These are phyloP conservation scores for Pelargonium fulgidum DNA, from an alignment of 441 rosid species.

Conservation along the genomic window DNA sequence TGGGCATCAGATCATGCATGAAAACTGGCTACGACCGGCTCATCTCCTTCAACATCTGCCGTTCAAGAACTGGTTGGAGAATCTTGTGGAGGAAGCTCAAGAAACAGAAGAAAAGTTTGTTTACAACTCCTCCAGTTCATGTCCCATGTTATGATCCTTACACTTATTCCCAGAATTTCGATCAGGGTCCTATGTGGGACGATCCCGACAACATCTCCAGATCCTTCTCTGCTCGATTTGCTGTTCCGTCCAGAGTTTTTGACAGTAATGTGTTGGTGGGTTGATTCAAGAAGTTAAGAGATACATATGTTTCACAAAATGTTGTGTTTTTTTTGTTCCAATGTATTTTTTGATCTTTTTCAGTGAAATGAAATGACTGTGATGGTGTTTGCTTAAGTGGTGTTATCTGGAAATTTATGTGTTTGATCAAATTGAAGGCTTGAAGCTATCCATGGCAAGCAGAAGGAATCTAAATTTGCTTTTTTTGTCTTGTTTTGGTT, in stretches of 20 bases:
- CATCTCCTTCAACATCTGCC: constrained; percentile 24
- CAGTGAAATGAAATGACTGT: no score
- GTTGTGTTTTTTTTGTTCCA: neutral
- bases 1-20: constrained; percentile 13
- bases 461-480: constrained; percentile 1
- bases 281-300: neutral
- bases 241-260: constrained; percentile 53
- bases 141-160: constrained; percentile 46
- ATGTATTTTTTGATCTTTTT: no score
- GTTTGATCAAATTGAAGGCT: neutral
- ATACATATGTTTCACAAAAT: neutral
- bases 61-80: constrained; percentile 44
- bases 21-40: constrained; percentile 31
- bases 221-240: constrained; percentile 75
- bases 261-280: constrained; percentile 15
- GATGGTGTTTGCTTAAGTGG: no score
- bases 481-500: neutral
- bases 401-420: no score
- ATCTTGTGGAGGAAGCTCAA: constrained; percentile 52
- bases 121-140: constrained; percentile 16
- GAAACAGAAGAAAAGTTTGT: constrained; percentile 37
- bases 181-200: constrained; percentile 38
- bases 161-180: constrained; percentile 60
- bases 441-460: neutral
- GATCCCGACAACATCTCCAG: constrained; percentile 55